Evolutionary conservation across 2,329 filamentous ascomycete species (phyloP).

Genomic region (Penicillium sp.): DNA sequence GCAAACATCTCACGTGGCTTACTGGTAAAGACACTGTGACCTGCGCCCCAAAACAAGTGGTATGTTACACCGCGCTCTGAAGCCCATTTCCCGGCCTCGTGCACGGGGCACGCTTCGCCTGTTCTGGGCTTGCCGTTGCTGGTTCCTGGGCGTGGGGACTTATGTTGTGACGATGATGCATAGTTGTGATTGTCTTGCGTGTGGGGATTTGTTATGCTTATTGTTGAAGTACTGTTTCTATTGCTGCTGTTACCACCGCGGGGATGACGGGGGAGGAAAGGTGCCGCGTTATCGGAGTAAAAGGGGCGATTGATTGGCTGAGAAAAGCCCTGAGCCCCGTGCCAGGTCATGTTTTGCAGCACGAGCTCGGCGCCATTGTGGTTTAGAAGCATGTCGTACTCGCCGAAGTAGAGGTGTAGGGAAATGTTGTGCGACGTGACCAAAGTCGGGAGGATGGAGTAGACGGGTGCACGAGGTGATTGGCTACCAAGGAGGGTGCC

Average conservation of each 20-base stretch:
- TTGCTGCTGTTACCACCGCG: not conserved
- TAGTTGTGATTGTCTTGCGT: not conserved
- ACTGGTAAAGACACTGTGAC: conserved; percentile 40
- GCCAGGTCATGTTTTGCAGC: conserved; percentile 50
- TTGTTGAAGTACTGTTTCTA: not conserved
- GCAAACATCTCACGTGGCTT: conserved; percentile 44
- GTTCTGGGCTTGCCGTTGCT: not conserved
- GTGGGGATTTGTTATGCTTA: not conserved
- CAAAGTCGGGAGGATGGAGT: conserved; percentile 38
- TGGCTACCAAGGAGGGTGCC: conserved; percentile 27
- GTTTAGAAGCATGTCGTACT: conserved; percentile 45
- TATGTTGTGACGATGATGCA: not conserved
- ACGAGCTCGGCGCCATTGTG: conserved; percentile 42
- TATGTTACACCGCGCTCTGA: conserved; percentile 42
- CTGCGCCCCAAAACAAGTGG: conserved; percentile 41
- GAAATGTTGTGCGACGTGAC: conserved; percentile 37
- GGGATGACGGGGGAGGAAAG: conserved; percentile 4
- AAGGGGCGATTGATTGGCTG: conserved; percentile 32
- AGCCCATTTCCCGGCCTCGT: conserved; percentile 37
- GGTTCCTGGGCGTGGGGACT: not conserved
- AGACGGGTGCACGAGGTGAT: conserved; percentile 35
- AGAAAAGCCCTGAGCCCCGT: conserved; percentile 42
- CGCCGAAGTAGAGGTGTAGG: conserved; percentile 44
- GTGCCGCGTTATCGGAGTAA: conserved; percentile 31
- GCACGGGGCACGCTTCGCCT: not conserved